Conservation (phyloP, 1,284 basidiomycete genomes). For the Microbotryum scabiosae region DNA sequence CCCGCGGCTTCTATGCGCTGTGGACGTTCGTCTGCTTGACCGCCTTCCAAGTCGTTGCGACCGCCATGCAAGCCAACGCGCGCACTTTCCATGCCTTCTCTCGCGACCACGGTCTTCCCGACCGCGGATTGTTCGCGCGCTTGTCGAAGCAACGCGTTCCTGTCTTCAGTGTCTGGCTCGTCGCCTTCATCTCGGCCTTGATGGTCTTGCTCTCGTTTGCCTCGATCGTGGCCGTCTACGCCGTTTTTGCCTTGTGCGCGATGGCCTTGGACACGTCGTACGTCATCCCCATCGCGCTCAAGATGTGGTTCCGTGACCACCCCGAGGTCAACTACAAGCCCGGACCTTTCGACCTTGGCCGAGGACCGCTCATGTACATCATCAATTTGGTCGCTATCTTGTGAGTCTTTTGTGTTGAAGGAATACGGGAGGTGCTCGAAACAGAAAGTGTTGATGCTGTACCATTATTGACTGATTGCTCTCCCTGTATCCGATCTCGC, state of each 20-base stretch:
- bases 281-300: conserved; percentile 57
- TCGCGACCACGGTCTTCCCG: conserved; percentile 63
- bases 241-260: conserved; percentile 71
- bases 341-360: conserved; percentile 80
- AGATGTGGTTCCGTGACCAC: conserved; percentile 63
- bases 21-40: conserved; percentile 76
- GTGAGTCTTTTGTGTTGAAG: too few relatives aligned
- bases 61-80: conserved; percentile 72
- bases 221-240: conserved; percentile 66
- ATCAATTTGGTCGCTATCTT: conserved; percentile 55
- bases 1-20: conserved; percentile 55
- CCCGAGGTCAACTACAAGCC: conserved; percentile 75
- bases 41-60: conserved; percentile 42
- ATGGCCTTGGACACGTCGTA: conserved; percentile 52
- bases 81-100: conserved; percentile 84
- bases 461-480: too few relatives aligned
- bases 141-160: conserved; percentile 59
- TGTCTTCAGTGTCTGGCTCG: conserved; percentile 70
- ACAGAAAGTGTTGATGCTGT: too few relatives aligned
- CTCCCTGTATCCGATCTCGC: too few relatives aligned
- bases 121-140: conserved; percentile 66
- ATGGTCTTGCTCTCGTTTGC: conserved; percentile 62
- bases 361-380: conserved; percentile 56
- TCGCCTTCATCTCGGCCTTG: conserved; percentile 52
- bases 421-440: too few relatives aligned